Evolutionary conservation across 78 protist species (phyloP).

Genomic region (Bodo saltans): DNA sequence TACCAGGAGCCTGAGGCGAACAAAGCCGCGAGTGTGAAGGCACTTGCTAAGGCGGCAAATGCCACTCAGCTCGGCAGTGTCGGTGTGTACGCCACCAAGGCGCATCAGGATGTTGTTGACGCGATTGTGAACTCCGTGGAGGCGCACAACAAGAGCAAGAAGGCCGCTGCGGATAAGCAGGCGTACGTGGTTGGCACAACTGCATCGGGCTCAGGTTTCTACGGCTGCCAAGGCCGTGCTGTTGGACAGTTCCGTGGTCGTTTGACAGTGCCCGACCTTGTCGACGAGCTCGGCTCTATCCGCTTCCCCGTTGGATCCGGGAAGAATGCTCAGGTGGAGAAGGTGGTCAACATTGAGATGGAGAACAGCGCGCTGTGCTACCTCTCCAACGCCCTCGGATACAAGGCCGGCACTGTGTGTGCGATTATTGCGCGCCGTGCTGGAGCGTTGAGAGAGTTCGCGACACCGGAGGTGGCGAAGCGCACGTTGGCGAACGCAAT

Average conservation of each 20-base stretch:
- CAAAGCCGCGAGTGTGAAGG: neutral
- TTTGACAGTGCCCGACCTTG: neutral
- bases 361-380: slow-evolving; percentile 14
- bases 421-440: slow-evolving; percentile 3
- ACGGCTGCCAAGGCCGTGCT: slow-evolving; percentile 16
- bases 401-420: slow-evolving; percentile 11
- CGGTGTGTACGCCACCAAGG: neutral
- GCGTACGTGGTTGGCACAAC: neutral
- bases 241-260: slow-evolving; percentile 5
- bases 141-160: neutral
- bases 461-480: neutral
- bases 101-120: neutral
- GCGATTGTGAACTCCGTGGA: neutral
- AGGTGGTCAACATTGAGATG: slow-evolving; percentile 33
- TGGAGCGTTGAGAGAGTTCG: neutral
- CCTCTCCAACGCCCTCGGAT: slow-evolving; percentile 12
- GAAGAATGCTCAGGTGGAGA: neutral
- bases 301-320: neutral
- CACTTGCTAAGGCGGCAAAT: neutral
- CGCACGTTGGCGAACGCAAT: neutral
- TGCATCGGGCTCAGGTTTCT: slow-evolving; percentile 15
- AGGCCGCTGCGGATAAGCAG: neutral
- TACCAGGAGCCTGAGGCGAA: neutral
- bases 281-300: neutral
- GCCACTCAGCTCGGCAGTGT: neutral